Evolutionary conservation across 73 alveolate genomes (phyloP), one percentile per base, ranked within the genome.

Genomic region (Durusdinium trenchii): DNA sequence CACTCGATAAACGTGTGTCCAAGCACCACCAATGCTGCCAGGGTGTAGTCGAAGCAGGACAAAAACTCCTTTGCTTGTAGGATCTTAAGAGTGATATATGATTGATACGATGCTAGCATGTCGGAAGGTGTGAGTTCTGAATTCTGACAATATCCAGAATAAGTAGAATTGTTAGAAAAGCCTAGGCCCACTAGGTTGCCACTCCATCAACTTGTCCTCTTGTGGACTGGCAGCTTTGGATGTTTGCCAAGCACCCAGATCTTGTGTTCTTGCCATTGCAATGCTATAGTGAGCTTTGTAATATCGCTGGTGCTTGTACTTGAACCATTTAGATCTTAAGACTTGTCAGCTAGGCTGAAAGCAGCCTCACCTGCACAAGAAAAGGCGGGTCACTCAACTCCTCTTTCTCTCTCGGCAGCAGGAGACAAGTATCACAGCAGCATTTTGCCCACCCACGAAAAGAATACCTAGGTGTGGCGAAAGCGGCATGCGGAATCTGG

Each of bases 191-290:
- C 54, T 23, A 7, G 40, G 57, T 75, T 89, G 51, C 86, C 96
- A 1, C 62, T 89, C 38, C 96, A 89, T 36, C 86, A 89, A 54
- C 52, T 89, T 42, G 71, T 89, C 67, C 69, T 89, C 40, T 86
- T 89, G n/a, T 89, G 96, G 96, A 89, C 96, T 12, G 96, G 96
- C 32, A 75, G 96, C 71, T 89, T 64, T 42, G 96, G 86, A 52
- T 67, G 96, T 36, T 46, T 89, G 96, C 38, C 18, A 35, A 60
- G 94, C 35, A 6, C 64, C 51, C 43, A 45, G 64, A 35, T 60
- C 30, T 60, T 32, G 30, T 60, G 73, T 23, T 60, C 30, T 2
- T 60, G 73, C 69, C 69, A 32, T 26, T 23, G 20, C 42, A 0
- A 43, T 62, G 23, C 89, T 26, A 45, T 78, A 12, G 10, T n/a